Percentiles rank a stretch among this genome's conserved stretches.
phyloP scores from a whole-genome alignment of 805 yeast species.

The Lipomyces lipofer region DNA sequence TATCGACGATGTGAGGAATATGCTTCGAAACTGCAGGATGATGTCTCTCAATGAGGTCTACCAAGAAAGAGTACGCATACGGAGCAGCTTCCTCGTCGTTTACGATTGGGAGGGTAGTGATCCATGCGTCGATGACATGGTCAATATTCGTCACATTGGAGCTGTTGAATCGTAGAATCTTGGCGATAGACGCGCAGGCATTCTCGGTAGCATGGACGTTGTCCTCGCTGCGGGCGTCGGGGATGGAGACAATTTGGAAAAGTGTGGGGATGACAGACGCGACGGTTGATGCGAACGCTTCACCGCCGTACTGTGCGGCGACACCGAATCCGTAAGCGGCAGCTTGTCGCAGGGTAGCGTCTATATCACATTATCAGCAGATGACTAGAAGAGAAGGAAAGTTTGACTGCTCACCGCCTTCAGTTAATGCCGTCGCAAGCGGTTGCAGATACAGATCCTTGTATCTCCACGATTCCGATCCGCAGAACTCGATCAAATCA shows the following conservation, averaged over 20 bases:
- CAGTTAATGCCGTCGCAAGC: slow-evolving; percentile 61
- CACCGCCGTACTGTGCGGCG: slow-evolving; percentile 80
- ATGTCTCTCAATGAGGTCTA: slow-evolving; percentile 65
- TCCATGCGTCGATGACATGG: slow-evolving; percentile 70
- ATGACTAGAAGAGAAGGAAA: not conserved
- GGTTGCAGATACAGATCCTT: slow-evolving; percentile 64
- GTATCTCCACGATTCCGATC: slow-evolving; percentile 63
- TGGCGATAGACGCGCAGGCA: slow-evolving; percentile 78
- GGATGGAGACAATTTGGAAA: slow-evolving; percentile 67
- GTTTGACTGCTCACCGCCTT: slow-evolving; percentile 31
- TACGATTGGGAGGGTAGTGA: slow-evolving; percentile 74
- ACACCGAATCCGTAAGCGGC: slow-evolving; percentile 83
- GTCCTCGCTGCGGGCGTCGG: slow-evolving; percentile 84
- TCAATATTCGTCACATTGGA: slow-evolving; percentile 57
- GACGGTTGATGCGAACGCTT: slow-evolving; percentile 59
- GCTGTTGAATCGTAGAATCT: slow-evolving; percentile 55
- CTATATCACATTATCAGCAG: not conserved
- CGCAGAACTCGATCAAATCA: slow-evolving; percentile 78
- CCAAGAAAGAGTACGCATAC: slow-evolving; percentile 72
- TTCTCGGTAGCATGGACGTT: slow-evolving; percentile 86
- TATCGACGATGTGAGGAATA: slow-evolving; percentile 42
- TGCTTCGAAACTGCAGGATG: slow-evolving; percentile 60
- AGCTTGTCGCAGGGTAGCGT: slow-evolving; percentile 74
- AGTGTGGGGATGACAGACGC: slow-evolving; percentile 72
- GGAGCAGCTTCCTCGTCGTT: slow-evolving; percentile 89